Evolutionary conservation across 208 protist genomes (phyloP).

Genomic region (Acanthamoeba triangularis): DNA sequence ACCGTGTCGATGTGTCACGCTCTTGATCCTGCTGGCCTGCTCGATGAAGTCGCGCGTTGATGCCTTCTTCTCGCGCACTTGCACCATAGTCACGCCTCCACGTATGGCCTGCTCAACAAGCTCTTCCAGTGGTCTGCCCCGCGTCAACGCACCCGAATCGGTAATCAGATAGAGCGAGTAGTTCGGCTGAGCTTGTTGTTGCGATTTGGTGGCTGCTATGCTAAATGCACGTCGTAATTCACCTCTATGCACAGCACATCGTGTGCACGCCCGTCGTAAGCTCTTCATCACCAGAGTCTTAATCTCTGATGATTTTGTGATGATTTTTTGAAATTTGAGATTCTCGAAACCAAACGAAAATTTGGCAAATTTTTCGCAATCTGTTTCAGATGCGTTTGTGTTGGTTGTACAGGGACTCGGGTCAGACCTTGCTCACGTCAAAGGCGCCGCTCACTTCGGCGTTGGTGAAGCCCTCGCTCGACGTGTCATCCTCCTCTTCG

Average conservation of each 20-base stretch:
- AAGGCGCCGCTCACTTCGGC: neutral
- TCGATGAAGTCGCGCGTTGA: constrained; percentile 43
- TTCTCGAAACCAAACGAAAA: too few relatives aligned
- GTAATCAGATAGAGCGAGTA: constrained; percentile 77
- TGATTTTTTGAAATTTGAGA: too few relatives aligned
- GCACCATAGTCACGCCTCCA: constrained; percentile 68
- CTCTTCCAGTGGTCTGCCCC: constrained; percentile 26
- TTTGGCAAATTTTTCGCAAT: too few relatives aligned
- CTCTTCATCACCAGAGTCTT: too few relatives aligned
- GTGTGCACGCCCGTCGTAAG: too few relatives aligned
- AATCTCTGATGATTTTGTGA: too few relatives aligned
- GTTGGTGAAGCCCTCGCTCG: constrained; percentile 39
- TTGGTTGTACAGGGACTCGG: neutral
- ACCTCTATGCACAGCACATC: too few relatives aligned
- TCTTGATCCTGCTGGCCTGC: neutral
- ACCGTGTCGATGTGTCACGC: neutral
- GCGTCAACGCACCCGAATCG: neutral
- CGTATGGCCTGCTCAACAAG: constrained; percentile 49
- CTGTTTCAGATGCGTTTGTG: neutral
- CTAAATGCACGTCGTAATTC: too few relatives aligned
- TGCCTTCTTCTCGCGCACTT: constrained; percentile 74
- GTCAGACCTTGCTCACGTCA: neutral
- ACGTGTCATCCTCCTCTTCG: neutral
- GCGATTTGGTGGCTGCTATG: too few relatives aligned
- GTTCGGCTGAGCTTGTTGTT: neutral